Base-by-base conservation (phyloP, 2,329 filamentous ascomycete species). In the Colletotrichum filicis region DNA sequence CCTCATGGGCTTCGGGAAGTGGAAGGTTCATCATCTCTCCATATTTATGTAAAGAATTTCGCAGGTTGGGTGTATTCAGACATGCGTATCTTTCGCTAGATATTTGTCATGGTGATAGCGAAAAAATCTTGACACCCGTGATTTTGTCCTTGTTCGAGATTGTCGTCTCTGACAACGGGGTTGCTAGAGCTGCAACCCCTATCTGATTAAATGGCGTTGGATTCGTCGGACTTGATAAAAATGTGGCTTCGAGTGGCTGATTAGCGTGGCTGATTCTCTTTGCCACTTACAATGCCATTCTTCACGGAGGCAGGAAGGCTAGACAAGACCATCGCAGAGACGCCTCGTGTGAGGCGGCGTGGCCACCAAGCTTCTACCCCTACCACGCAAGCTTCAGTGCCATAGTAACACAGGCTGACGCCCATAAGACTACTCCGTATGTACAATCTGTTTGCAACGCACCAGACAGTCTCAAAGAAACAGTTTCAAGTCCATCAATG, bases 401-500 rank as follows among this genome's bases (percentile, higher is more conserved):
- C 32, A 46, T n/a, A 30, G 35, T 24, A 46, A 28, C 22, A 42
- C 9, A n/a, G 22, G 11, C 26, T 28, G 9, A 22, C 9, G 3
- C 24, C 28, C 49, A n/a, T 3, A 55, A 64, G 30, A n/a, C 1
- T 26, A 35, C 32, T 35, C 32, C 11, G 3, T 5, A n/a, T 9
- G 8, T 19, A 8, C 37, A 26, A n/a, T 26, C 32, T 12, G 5
- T 6, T 28, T 16, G 16, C 62, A 28, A 3, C 19, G 14, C 30
- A 16, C 19, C 52, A 70, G 9, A 14, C 19, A 22, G 42, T 42
- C 32, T 57, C 62, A 57, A 16, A 57, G 26, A 26, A 35, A 53
- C 70, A 70, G 37, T 65, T 69, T 73, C 60, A 57, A n/a, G 58
- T 62, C 68, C 68, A 52, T 67, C 68, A 68, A 57, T 60, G 32